Evolutionary conservation across 139 green algal genomes (phyloP).

Genomic region (Pleodorina starrii): DNA sequence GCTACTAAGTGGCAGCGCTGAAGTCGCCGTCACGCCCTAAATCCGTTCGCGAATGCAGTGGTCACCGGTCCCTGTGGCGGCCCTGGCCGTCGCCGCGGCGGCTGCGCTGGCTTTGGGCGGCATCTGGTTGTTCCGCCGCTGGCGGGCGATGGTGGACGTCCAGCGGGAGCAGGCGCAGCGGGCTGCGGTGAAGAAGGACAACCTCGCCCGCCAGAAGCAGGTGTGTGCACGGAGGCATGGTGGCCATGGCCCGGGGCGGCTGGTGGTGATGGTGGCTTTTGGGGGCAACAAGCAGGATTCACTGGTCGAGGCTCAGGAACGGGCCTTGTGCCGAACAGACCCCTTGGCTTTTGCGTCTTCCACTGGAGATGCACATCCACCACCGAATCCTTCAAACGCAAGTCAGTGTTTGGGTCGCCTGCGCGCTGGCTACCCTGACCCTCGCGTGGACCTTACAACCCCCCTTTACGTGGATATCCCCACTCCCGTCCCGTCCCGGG

Average conservation of each 20-base stretch:
- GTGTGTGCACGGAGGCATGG: not conserved
- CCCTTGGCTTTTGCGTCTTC: not conserved
- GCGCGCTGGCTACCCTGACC: too few species aligned
- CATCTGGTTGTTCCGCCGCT: not conserved
- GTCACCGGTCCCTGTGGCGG: not conserved
- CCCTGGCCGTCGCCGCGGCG: not conserved
- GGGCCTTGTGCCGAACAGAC: not conserved
- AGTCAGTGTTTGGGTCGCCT: too few species aligned
- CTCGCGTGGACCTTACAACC: too few species aligned
- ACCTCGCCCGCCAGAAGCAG: slow-evolving; percentile 30
- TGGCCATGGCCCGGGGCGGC: too few species aligned
- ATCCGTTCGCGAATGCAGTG: not conserved
- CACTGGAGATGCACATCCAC: too few species aligned
- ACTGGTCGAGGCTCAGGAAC: too few species aligned
- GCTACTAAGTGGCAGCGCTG: too few species aligned
- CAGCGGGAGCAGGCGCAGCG: not conserved
- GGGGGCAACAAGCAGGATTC: too few species aligned
- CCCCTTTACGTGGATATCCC: too few species aligned
- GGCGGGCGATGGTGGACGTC: not conserved
- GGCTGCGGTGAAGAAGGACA: not conserved
- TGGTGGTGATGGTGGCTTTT: too few species aligned
- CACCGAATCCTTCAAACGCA: too few species aligned
- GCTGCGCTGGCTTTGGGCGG: not conserved
- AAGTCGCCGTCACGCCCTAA: too few species aligned
- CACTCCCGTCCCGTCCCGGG: not conserved